Percentiles rank a stretch among this genome's conserved stretches.
These are phyloP conservation scores for Knufia fluminis DNA, from an alignment of 2,329 filamentous ascomycete species.

Conservation along the genomic window DNA sequence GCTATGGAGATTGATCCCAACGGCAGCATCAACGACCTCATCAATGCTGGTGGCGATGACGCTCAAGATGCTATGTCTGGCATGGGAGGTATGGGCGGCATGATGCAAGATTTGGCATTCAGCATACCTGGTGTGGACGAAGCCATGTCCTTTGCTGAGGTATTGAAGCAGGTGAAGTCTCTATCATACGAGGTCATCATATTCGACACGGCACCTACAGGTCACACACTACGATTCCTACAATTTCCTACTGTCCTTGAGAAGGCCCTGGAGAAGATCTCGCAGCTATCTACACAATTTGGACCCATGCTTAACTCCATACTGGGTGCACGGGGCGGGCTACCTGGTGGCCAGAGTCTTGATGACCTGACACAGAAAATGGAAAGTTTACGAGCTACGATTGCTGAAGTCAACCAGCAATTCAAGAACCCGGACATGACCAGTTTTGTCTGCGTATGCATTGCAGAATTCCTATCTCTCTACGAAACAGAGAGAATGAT, in stretches of 20 bases:
- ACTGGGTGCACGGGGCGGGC: conserved; percentile 64
- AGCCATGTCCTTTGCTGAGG: conserved; percentile 98
- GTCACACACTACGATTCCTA: conserved; percentile 95
- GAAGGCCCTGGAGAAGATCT: conserved; percentile 95
- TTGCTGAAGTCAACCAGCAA: conserved; percentile 90
- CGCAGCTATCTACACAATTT: conserved; percentile 86
- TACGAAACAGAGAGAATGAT: conserved; percentile 99
- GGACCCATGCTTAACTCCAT: conserved; percentile 92
- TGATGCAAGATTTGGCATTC: conserved; percentile 98
- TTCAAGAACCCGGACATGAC: conserved; percentile 96
- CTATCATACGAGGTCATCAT: conserved; percentile 98
- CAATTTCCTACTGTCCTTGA: conserved; percentile 97
- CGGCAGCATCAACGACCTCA: conserved; percentile 89
- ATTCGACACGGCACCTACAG: conserved; percentile 96
- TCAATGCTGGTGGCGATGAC: conserved; percentile 67
- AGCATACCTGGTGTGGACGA: conserved; percentile 97
- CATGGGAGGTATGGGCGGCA: conserved; percentile 65
- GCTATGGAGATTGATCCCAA: conserved; percentile 99
- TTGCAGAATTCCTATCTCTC: conserved; percentile 89
- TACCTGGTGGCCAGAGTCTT: conserved; percentile 88
- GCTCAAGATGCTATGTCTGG: conserved; percentile 62
- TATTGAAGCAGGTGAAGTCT: conserved; percentile 97
- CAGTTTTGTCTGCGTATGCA: conserved; percentile 97
- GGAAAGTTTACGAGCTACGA: conserved; percentile 85
- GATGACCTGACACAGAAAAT: conserved; percentile 91